These are phyloP conservation scores for Phytophthora hybrid DNA, from an alignment of 352 stramenopile species.

Conservation along the genomic window DNA sequence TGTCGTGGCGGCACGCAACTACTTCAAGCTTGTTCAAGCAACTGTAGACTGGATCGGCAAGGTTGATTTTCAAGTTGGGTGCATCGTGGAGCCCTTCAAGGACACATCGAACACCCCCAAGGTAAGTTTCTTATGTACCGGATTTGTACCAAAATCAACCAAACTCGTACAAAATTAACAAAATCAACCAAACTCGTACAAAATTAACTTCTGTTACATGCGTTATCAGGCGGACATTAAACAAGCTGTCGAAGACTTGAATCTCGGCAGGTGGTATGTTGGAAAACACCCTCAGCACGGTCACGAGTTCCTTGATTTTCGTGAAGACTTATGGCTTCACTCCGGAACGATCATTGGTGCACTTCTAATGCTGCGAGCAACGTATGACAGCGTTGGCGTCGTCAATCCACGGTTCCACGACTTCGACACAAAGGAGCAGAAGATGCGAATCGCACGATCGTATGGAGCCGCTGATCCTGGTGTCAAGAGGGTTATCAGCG, in stretches of 20 bases:
- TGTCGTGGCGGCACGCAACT: neutral
- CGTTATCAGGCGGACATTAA: too few species aligned
- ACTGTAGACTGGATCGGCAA: neutral
- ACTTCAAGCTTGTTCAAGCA: neutral
- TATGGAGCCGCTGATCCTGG: neutral
- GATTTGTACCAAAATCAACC: too few species aligned
- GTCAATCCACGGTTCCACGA: neutral
- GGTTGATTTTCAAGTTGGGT: neutral
- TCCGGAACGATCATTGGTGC: slow-evolving; percentile 2
- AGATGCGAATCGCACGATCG: neutral
- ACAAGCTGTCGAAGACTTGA: too few species aligned
- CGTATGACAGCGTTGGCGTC: slow-evolving; percentile 1
- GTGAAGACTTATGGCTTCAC: slow-evolving; percentile 5
- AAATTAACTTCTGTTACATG: too few species aligned
- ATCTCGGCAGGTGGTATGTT: neutral
- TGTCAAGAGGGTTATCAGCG: neutral
- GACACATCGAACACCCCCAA: neutral
- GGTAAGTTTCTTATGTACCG: too few species aligned
- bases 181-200: too few species aligned
- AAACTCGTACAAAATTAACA: too few species aligned
- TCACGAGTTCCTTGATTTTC: slow-evolving; percentile 2
- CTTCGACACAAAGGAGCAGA: slow-evolving; percentile 9
- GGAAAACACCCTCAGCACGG: neutral
- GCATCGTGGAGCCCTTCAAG: neutral
- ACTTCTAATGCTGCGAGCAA: slow-evolving; percentile 8